These are phyloP conservation scores for Psilocybe cyanescens DNA, from an alignment of 768 basidiomycete species.

Conservation along the genomic window DNA sequence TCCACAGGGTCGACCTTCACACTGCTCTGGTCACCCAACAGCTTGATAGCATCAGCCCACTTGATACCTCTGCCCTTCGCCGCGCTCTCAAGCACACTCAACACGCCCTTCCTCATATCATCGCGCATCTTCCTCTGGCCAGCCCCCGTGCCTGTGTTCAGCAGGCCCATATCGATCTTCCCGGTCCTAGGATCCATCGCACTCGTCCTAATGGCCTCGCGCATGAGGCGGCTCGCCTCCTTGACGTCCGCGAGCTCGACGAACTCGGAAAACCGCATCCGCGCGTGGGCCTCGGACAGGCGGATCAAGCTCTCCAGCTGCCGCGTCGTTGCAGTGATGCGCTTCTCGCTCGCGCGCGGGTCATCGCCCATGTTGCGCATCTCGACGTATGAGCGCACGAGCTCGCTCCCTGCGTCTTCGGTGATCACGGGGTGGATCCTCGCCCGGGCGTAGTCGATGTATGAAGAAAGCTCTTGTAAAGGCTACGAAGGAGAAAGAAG, in stretches of 20 bases:
- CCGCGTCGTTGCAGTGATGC: constrained; percentile 97
- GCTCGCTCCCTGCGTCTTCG: constrained; percentile 81
- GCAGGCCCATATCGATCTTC: constrained; percentile 94
- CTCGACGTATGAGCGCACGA: constrained; percentile 89
- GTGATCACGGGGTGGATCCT: constrained; percentile 87
- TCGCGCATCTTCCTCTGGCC: constrained; percentile 85
- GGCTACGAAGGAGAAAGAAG: constrained; percentile 53
- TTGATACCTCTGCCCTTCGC: constrained; percentile 64
- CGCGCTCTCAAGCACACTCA: constrained; percentile 60
- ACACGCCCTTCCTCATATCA: constrained; percentile 87
- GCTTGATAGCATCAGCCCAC: constrained; percentile 83
- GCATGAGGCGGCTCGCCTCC: constrained; percentile 94
- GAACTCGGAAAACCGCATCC: constrained; percentile 90
- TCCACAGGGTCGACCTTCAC: constrained; percentile 79
- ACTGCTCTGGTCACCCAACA: constrained; percentile 83
- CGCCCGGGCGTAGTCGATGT: constrained; percentile 91
- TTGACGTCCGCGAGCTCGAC: constrained; percentile 88
- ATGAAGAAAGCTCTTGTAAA: constrained; percentile 87
- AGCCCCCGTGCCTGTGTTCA: constrained; percentile 91
- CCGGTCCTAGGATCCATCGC: constrained; percentile 97
- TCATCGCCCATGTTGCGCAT: constrained; percentile 93
- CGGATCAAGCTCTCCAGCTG: constrained; percentile 98
- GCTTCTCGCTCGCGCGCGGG: constrained; percentile 83
- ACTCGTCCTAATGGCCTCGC: constrained; percentile 92
- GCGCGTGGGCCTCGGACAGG: constrained; percentile 93